Base-by-base conservation (phyloP, 2,329 filamentous ascomycete species). In the Fusarium sp. region DNA sequence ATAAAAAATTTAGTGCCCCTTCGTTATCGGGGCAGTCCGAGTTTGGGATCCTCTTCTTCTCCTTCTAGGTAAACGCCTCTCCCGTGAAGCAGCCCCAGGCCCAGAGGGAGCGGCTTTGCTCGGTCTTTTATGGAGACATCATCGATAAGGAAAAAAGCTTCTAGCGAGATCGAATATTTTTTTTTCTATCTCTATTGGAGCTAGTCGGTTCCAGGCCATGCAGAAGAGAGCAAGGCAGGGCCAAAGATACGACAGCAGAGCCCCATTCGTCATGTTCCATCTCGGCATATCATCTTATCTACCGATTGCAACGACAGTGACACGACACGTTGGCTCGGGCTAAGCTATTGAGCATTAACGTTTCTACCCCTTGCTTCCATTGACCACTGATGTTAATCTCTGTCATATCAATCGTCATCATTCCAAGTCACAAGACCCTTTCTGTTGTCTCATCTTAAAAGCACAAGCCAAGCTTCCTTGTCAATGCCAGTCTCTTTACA, bases 11-110 rank as follows among this genome's bases (percentile, higher is more conserved):
- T 66, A 66, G 62, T 60, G 62, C 32, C 25, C 20, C 34, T 53
- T 56, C 20, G 48, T 66, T 66, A 66, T 66, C 62, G 41, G 60
- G 62, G 55, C 42, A 53, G 55, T 61, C 63, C 62, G 56, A 70
- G 25, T 53, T 45, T 54, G 53, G 60, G 41, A 42, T 43, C 41
- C 41, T 25, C 30, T 50, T 27, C 25, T 25, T 37, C 16, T 40
- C n/a, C 45, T 18, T 68, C 65, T 70, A 71, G 59, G 53, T 66
- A 50, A 61, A 68, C 68, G 68, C 68, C 68, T 69, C 68, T 69
- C 68, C 68, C 64, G 64, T 50, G 43, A 47, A 32, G 14, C 45
- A 56, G 45, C 47, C 27, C 55, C 49, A 58, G 43, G 64, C 43
- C 43, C 28, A 56, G 67, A 59, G 68, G 55, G 34, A 57, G 68